Base-by-base conservation (phyloP, 768 basidiomycete species). In the Podaxis sp. region DNA sequence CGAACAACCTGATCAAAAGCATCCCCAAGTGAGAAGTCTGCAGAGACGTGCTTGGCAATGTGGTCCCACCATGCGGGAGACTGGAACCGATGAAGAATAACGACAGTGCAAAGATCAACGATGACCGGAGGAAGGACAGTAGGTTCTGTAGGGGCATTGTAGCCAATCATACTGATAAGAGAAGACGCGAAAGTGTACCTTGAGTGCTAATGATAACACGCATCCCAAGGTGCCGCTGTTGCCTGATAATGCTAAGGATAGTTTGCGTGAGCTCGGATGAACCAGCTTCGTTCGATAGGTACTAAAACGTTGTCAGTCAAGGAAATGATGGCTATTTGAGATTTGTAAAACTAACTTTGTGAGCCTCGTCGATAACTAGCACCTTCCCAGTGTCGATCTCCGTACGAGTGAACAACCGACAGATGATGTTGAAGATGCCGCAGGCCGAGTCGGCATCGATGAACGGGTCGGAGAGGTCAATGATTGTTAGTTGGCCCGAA, bases 21-120 rank as follows among this genome's bases (percentile, higher is more conserved):
- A 40, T 88, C 85, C 0, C 77, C 80, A 5, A 76, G 74, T 0
- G 82, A 81, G 59, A 89, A 80, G 64, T 89, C 82, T 0, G 87
- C 85, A 0, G 87, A 84, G 3, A 91, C 87, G 66, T 90, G 89
- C 20, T 86, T 82, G 1, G 81, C 76, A 0, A 91, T 69, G 66
- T 91, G 88, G 0, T 85, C 80, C 85, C 88, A 89, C 90, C 90
- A 91, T 1, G 86, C 79, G 0, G 87, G 87, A 0, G 90, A 91
- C 0, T 89, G 89, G 70, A 91, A 91, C 1, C 90, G 78, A 65
- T 91, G 90, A 2, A 90, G 66, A n/a, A 91, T 82, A 0, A 84
- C 73, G 0, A 90, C 75, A 0, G 83, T 83, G 58, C 88, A 90
- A 1, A 91, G 76, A 63, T 89, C 89, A 1, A 91, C 75, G 2